Base-by-base conservation (phyloP, 371 early-diverging fungal species). In the Apophysomyces trapeziformis region DNA sequence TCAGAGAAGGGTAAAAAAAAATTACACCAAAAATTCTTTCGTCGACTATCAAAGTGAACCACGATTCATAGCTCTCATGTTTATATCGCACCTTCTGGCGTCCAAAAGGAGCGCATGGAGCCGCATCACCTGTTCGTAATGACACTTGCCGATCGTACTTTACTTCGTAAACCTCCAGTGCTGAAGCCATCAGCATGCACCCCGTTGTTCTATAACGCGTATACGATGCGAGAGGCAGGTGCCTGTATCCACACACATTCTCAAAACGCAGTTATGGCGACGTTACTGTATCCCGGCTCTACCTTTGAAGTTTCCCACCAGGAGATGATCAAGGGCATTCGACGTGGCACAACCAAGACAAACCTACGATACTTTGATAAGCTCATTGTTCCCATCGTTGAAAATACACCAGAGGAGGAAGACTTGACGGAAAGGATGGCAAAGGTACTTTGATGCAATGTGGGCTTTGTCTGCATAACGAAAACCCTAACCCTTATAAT, bases 301-400 rank as follows among this genome's bases (percentile, higher is more conserved):
- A 87, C 83, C 38, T 93, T 93, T 76, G 77, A 77, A n/a, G 95
- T 98, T 58, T 93, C 95, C 9, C 95, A 97, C 73, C 97, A 96
- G 78, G 99, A 98, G 76, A 97, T 97, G 98, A 98, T 98, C 79
- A 98, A 98, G 82, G 99, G 99, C 11, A 98, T 98, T 64, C 83
- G 93, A 45, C 85, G 87, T 58, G 97, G 96, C 3, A 83, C 86
- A 37, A 78, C 85, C 21, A 80, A 84, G 56, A 74, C 82, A 1
- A 88, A 86, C 69, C 76, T 88, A 38, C 65, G 84, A 37, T 95
- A 93, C 71, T 91, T 88, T 74, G 96, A 97, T 71, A 91, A 79
- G n/a, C 82, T 97, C 37, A 87, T 90, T 1, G 95, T 98, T 1
- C 99, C 99, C 2, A 97, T 98, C 68, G 90, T 97, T 16, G 98